These are phyloP conservation scores for Firmiana major DNA, from an alignment of 345 rosid genomes.

Conservation along the genomic window DNA sequence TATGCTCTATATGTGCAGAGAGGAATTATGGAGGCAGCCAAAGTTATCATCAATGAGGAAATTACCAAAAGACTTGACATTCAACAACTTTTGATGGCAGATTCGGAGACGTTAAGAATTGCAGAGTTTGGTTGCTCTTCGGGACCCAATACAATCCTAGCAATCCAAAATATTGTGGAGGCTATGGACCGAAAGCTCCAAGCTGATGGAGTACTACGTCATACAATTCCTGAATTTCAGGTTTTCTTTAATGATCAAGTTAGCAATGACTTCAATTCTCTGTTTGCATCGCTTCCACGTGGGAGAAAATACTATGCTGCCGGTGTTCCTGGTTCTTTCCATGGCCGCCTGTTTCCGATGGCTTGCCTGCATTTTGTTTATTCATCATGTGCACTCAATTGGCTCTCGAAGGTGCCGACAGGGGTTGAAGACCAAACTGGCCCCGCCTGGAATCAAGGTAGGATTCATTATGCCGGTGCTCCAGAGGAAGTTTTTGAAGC, in stretches of 20 bases:
- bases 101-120: background rate
- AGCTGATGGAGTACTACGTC: no score
- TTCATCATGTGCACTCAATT: background rate
- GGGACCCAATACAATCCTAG: slow-evolving; percentile 8
- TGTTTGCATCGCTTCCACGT: background rate
- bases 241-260: slow-evolving; percentile 14
- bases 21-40: background rate
- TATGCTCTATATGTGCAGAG: background rate
- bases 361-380: background rate
- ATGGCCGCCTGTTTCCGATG: background rate
- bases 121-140: slow-evolving; percentile 1
- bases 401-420: background rate
- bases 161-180: slow-evolving; percentile 12
- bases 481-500: background rate
- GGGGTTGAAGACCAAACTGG: background rate
- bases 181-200: slow-evolving; percentile 10
- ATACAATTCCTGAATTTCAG: no score
- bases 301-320: background rate
- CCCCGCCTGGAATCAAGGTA: background rate
- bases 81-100: no score
- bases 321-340: background rate
- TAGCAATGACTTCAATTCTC: slow-evolving; percentile 18
- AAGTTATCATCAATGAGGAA: background rate
- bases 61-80: background rate
- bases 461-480: background rate